Conservation (phyloP, 192 early-diverging fungal genomes). For the Rhizophlyctis rosea region DNA sequence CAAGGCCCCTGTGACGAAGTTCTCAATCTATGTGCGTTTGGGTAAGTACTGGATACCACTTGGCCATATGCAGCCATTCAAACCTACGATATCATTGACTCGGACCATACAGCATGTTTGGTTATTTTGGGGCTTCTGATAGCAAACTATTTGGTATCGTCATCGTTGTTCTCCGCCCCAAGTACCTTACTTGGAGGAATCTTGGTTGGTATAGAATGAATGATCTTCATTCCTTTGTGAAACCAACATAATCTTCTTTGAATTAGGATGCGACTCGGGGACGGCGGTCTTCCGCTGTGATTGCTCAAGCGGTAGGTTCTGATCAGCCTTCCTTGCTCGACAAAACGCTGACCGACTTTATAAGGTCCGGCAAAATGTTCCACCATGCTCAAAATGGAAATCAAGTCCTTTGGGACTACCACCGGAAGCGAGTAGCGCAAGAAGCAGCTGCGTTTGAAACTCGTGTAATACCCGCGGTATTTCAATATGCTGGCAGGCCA, state of each 20-base stretch:
- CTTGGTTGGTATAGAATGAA: neutral
- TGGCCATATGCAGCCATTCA: too few relatives aligned
- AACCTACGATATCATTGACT: too few relatives aligned
- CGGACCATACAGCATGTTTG: too few relatives aligned
- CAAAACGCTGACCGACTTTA: neutral
- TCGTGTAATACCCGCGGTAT: slow-evolving; percentile 1
- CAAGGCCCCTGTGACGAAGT: too few relatives aligned
- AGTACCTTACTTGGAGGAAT: neutral
- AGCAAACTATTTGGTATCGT: slow-evolving; percentile 1
- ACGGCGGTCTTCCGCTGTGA: slow-evolving; percentile 5
- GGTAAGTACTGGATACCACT: too few relatives aligned
- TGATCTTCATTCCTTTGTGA: neutral
- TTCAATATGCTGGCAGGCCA: neutral
- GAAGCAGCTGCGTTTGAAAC: slow-evolving; percentile 7
- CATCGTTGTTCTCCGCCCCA: slow-evolving; percentile 8
- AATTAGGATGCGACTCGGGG: slow-evolving; percentile 8
- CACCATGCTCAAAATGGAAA: neutral
- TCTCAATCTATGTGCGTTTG: too few relatives aligned
- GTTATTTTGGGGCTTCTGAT: too few relatives aligned
- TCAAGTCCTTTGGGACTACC: slow-evolving; percentile 6
- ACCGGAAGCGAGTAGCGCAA: neutral
- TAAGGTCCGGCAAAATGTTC: neutral
- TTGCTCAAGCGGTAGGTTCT: slow-evolving; percentile 6
- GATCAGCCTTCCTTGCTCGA: too few relatives aligned
- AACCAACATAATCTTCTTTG: neutral